Conservation (phyloP, 495 filamentous ascomycete genomes). For the Aspergillus conjunctus region DNA sequence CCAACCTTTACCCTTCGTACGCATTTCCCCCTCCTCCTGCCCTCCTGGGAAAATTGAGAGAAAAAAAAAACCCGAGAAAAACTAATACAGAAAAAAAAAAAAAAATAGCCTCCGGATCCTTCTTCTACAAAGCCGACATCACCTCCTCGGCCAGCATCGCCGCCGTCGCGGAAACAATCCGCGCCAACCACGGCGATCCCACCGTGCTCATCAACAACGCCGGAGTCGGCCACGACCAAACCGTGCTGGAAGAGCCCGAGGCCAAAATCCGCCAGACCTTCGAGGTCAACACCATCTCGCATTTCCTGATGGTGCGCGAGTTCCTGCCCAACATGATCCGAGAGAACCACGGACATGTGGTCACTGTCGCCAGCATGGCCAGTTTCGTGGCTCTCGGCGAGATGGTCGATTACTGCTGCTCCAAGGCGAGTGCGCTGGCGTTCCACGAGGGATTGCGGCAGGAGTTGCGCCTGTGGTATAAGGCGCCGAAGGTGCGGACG, state of each 20-base stretch:
- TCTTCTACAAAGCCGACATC: conserved; percentile 56
- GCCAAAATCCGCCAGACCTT: conserved; percentile 52
- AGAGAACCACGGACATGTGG: conserved; percentile 61
- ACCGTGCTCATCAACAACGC: conserved; percentile 66
- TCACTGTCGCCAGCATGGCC: conserved; percentile 58
- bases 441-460: conserved; percentile 56
- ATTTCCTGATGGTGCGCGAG: conserved; percentile 59
- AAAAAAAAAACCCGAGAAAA: background rate
- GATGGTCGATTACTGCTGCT: conserved; percentile 56
- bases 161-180: conserved; percentile 47
- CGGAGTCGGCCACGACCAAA: conserved; percentile 49
- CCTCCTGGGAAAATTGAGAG: background rate
- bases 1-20: conserved; percentile 36
- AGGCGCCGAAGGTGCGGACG: conserved; percentile 46
- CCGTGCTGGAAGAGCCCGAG: conserved; percentile 52
- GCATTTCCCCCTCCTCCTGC: background rate
- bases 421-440: conserved; percentile 58
- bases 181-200: conserved; percentile 48
- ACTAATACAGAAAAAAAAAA: conserved; percentile 6
- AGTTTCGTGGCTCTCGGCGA: conserved; percentile 52
- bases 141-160: conserved; percentile 50
- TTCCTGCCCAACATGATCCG: conserved; percentile 64
- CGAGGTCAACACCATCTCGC: conserved; percentile 61
- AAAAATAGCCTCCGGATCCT: conserved; percentile 36
- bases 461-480: conserved; percentile 46